These are phyloP conservation scores for Aegilops tauschii DNA, from an alignment of 176 grass and related monocot genomes.

Conservation along the genomic window DNA sequence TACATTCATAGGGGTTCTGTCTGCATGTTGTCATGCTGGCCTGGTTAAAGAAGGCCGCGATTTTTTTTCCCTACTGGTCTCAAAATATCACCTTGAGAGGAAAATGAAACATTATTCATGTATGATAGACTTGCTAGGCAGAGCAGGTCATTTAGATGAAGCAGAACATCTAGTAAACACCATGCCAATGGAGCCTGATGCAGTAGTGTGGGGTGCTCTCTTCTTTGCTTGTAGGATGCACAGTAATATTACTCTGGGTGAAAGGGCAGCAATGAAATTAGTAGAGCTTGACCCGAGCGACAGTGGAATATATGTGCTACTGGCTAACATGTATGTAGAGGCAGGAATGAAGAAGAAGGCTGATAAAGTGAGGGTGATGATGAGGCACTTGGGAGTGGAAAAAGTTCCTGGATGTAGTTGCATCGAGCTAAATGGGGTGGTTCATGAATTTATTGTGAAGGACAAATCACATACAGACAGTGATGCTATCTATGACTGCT, in stretches of 20 bases:
- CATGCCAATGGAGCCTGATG: conserved; percentile 70
- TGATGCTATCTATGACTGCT: conserved; percentile 61
- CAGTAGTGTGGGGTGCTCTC: conserved; percentile 67
- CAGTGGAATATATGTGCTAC: conserved; percentile 71
- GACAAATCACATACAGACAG: conserved; percentile 52
- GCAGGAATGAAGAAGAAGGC: conserved; percentile 71
- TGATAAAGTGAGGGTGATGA: conserved; percentile 66
- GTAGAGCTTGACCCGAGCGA: conserved; percentile 67
- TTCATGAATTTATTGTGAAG: conserved; percentile 78
- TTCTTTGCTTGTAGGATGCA: conserved; percentile 87
- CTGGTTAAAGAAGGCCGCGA: conserved; percentile 51
- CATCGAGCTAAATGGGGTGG: conserved; percentile 68
- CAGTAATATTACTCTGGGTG: conserved; percentile 60
- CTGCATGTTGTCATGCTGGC: conserved; percentile 81
- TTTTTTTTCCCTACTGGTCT: conserved; percentile 54
- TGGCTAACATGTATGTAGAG: conserved; percentile 78
- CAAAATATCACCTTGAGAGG: conserved; percentile 55
- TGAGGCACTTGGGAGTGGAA: conserved; percentile 70
- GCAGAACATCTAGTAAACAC: conserved; percentile 68
- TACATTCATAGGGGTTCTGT: conserved; percentile 67
- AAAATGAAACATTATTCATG: conserved; percentile 86
- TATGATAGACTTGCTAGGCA: conserved; percentile 82
- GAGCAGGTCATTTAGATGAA: conserved; percentile 61
- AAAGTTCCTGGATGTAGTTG: conserved; percentile 82
- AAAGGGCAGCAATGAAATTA: conserved; percentile 63